These are phyloP conservation scores for Rhizoctonia solani DNA, from an alignment of 1,284 basidiomycete genomes.

Conservation along the genomic window DNA sequence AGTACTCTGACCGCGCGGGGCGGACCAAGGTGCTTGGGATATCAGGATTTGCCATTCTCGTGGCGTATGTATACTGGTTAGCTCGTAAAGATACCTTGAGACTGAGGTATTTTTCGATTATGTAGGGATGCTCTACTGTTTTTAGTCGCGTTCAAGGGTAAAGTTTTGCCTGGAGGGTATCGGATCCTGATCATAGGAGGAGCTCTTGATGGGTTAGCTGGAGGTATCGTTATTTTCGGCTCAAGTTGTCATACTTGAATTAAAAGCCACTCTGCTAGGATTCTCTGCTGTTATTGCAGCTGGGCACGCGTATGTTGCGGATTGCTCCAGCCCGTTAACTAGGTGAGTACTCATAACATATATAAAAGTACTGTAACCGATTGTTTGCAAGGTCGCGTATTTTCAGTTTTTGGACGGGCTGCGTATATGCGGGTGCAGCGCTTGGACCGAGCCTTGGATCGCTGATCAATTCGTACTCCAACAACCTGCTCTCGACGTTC, in stretches of 20 bases:
- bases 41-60: constrained; percentile 63
- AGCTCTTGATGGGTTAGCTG: constrained; percentile 73
- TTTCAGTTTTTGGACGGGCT: constrained; percentile 65
- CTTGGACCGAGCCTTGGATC: constrained; percentile 75
- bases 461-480: constrained; percentile 63
- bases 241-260: background rate
- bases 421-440: constrained; percentile 69
- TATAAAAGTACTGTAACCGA: background rate
- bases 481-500: constrained; percentile 69
- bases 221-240: constrained; percentile 57
- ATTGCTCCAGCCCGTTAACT: constrained; percentile 56
- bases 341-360: constrained; percentile 44
- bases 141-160: constrained; percentile 60
- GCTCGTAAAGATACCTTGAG: background rate
- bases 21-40: constrained; percentile 68
- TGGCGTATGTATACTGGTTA: constrained; percentile 49
- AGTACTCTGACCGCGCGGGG: constrained; percentile 81
- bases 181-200: constrained; percentile 77
- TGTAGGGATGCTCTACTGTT: constrained; percentile 68
- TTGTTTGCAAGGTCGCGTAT: constrained; percentile 51
- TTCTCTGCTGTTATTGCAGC: constrained; percentile 56
- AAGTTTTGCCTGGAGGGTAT: constrained; percentile 74
- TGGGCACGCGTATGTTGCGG: constrained; percentile 65
- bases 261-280: constrained; percentile 48
- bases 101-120: constrained; percentile 17